A percentile compares a stretch with the other conserved stretches of the same genome.
phyloP scores from a whole-genome alignment of 169 alveolate species.

The Perkinsus olseni region DNA sequence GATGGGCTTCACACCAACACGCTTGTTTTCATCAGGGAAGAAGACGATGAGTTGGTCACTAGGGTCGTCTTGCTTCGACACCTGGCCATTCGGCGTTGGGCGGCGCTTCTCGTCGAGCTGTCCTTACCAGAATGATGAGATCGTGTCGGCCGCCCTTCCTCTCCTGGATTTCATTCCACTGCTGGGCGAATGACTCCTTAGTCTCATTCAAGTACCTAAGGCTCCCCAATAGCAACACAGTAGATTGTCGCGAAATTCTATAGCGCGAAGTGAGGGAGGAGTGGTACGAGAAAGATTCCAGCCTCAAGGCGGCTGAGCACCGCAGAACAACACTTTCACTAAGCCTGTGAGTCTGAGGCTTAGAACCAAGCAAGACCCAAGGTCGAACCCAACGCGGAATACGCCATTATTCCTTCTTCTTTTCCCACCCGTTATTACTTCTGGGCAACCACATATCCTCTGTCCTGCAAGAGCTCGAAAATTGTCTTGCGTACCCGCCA shows the following conservation, averaged over 20 bases:
- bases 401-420: constrained; percentile 27
- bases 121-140: not conserved
- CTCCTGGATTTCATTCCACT: not conserved
- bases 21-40: constrained; percentile 79
- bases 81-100: not conserved
- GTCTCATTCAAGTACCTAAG: not conserved
- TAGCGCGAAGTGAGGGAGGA: no score
- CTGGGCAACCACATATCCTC: constrained; percentile 74
- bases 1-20: constrained; percentile 85
- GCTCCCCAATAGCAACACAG: no score
- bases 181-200: not conserved
- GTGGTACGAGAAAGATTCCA: no score
- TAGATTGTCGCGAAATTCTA: no score
- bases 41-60: not conserved
- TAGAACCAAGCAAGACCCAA: no score
- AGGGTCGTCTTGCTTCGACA: not conserved
- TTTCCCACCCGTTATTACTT: constrained; percentile 38
- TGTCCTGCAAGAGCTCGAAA: constrained; percentile 80
- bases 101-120: not conserved
- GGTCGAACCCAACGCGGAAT: not conserved
- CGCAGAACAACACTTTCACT: no score
- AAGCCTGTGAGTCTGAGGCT: no score
- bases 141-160: not conserved
- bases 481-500: constrained; percentile 76
- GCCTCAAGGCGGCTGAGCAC: no score